Base-by-base conservation (phyloP, 441 rosid genomes). In the Gossypium gossypioides region DNA sequence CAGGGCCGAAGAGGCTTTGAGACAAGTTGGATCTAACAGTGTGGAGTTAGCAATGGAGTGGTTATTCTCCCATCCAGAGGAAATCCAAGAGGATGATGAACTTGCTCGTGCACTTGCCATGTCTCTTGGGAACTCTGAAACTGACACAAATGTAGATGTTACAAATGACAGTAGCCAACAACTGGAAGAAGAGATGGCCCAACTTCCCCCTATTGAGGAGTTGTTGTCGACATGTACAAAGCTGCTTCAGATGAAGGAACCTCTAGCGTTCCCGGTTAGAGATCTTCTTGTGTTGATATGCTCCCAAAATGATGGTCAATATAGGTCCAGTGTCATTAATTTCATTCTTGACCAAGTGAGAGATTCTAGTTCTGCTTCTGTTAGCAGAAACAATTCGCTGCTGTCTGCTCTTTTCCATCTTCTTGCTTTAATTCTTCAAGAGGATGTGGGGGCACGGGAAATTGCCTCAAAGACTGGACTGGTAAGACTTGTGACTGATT, bases 41-140 rank as follows among this genome's bases (percentile, higher is more conserved):
- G 98, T 95, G 77, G 99, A 95, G 83, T 78, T 92, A 85, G 99
- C 99, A 68, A 95, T 88, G 96, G 99, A 95, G 82, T 95, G 99
- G 99, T 83, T 95, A 75, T 92, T 88, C 81, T 86, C 99, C 73
- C 98, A 92, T 82, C 91, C 90, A 2, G 99, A 92, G 83, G 99
- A 95, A 84, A 54, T 78, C 76, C 95, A 77, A 79, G 99, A 95
- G 84, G 99, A 95, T 74, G 99, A 95, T 85, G 98, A 95, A 81
- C 95, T 95, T 85, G 96, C 98, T 55, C 99, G 97, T 34, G 99
- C 99, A 70, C 97, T 95, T 82, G 98, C 99, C 57, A 91, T 95
- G 89, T 95, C 99, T 42, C 81, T 92, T 73, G 99, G 99, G 52
- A 95, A 86, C 75, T 85, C 98, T 71, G 99, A 95, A 81, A 79